Evolutionary conservation across 2,329 filamentous ascomycete species (phyloP).

Genomic region (Neopestalotiopsis rosae): DNA sequence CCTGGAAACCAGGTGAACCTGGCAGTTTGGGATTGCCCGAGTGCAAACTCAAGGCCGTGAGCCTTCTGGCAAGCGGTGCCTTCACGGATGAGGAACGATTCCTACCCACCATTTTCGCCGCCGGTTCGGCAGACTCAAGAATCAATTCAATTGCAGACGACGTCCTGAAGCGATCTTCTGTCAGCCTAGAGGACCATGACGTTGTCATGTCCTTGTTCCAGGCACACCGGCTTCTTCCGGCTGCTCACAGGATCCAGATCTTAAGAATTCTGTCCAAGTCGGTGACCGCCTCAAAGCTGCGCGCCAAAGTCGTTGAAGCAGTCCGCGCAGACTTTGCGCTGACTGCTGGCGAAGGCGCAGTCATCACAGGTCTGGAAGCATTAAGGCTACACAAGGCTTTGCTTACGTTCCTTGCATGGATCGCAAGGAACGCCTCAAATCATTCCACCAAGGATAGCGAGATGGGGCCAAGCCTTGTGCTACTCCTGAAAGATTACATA

Average conservation of each 20-base stretch:
- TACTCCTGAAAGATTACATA: constrained; percentile 75
- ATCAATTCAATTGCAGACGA: constrained; percentile 89
- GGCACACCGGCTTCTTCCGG: constrained; percentile 75
- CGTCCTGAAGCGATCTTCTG: constrained; percentile 78
- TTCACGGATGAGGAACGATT: constrained; percentile 87
- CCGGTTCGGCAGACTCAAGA: constrained; percentile 80
- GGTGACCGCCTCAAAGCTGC: constrained; percentile 71
- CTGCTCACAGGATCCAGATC: constrained; percentile 78
- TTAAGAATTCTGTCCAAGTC: constrained; percentile 80
- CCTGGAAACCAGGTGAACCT: constrained; percentile 66
- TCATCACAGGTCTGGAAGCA: constrained; percentile 70
- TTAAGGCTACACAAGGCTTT: constrained; percentile 81
- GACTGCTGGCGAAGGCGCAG: constrained; percentile 34
- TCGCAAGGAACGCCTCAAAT: constrained; percentile 73
- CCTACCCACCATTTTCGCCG: constrained; percentile 81
- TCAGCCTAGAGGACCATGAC: constrained; percentile 72
- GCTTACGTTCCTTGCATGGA: constrained; percentile 87
- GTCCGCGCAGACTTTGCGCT: constrained; percentile 70
- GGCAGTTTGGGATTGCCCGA: constrained; percentile 71
- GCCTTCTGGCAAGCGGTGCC: constrained; percentile 81
- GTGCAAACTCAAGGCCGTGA: constrained; percentile 71
- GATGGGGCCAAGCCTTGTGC: constrained; percentile 72
- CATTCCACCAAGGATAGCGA: constrained; percentile 59
- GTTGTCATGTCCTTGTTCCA: constrained; percentile 72
- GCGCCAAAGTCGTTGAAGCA: constrained; percentile 69